Conservation (phyloP, 2,329 filamentous ascomycete species). For the Alternaria sp. region DNA sequence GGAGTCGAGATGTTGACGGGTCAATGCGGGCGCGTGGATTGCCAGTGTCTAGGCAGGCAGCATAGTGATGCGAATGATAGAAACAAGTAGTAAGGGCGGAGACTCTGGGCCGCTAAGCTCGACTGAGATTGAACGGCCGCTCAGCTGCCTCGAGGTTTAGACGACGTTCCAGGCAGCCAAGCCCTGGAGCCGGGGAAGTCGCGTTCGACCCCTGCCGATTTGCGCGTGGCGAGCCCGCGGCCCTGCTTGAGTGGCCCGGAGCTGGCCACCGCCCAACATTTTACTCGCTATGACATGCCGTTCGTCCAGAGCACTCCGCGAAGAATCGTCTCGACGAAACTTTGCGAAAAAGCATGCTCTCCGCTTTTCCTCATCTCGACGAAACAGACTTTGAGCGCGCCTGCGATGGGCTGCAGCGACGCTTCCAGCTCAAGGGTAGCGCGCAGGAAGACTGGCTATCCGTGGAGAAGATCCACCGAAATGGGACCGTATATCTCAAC, state of each 20-base stretch:
- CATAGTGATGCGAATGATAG: constrained; percentile 30
- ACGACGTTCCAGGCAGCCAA: constrained; percentile 28
- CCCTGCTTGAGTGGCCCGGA: constrained; percentile 8
- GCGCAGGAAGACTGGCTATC: constrained; percentile 37
- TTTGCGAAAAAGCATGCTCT: constrained; percentile 12
- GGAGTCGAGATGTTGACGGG: constrained; percentile 29
- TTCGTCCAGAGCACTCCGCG: background rate
- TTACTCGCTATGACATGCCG: background rate
- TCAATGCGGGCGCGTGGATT: constrained; percentile 33
- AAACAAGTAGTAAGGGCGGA: constrained; percentile 21
- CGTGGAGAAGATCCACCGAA: constrained; percentile 25
- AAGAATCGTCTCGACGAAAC: background rate
- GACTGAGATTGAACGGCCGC: constrained; percentile 9
- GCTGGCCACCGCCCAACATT: background rate
- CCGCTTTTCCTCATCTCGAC: constrained; percentile 41
- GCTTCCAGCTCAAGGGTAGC: constrained; percentile 23
- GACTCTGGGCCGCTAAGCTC: constrained; percentile 28
- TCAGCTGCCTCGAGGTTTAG: constrained; percentile 28
- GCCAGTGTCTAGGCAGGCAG: constrained; percentile 26
- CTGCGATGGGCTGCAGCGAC: constrained; percentile 28
- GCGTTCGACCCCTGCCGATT: constrained; percentile 1
- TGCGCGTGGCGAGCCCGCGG: constrained; percentile 1
- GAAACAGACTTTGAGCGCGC: constrained; percentile 40
- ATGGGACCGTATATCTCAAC: constrained; percentile 27
- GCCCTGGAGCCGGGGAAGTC: constrained; percentile 15